Conservation (phyloP, 805 yeast species). For the Ogataea nakhonphanomensis region DNA sequence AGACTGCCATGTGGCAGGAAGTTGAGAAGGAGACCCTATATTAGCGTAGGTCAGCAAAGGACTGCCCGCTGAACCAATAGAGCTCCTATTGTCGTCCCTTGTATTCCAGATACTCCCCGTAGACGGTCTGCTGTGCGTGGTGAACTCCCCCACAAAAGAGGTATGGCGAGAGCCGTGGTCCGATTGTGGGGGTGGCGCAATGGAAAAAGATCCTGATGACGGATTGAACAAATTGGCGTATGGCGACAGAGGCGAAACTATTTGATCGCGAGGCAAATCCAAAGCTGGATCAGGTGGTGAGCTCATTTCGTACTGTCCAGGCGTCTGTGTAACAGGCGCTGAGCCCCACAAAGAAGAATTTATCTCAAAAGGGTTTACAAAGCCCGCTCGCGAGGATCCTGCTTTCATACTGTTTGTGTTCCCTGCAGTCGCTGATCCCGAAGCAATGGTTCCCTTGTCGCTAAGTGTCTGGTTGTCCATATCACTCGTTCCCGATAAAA, state of each 20-base stretch:
- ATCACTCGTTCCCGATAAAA: conserved; percentile 16
- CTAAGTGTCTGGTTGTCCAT: conserved; percentile 21
- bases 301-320: conserved; percentile 1
- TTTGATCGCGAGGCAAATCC: conserved; percentile 12
- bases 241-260: conserved; percentile 21
- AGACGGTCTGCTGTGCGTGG: conserved; percentile 18
- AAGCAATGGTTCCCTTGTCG: conserved; percentile 15
- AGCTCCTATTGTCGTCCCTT: conserved; percentile 20
- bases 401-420: conserved; percentile 3
- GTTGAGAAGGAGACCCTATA: conserved; percentile 17
- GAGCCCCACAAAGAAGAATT: conserved; percentile 24
- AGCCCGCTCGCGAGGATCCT: conserved; percentile 5
- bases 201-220: conserved; percentile 8
- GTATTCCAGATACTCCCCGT: conserved; percentile 19
- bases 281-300: conserved; percentile 9
- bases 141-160: conserved; percentile 22
- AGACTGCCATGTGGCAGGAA: conserved; percentile 21
- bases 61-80: conserved; percentile 26
- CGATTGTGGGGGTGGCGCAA: conserved; percentile 3
- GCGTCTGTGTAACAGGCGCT: conserved; percentile 5
- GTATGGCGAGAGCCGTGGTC: conserved; percentile 20
- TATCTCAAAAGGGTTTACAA: conserved; percentile 26
- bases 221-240: conserved; percentile 15
- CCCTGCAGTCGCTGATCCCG: conserved; percentile 3
- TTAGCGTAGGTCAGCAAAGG: conserved; percentile 20